phyloP scores from a whole-genome alignment of 192 early-diverging fungal genomes.

The Rhizoclosmatium globosum region DNA sequence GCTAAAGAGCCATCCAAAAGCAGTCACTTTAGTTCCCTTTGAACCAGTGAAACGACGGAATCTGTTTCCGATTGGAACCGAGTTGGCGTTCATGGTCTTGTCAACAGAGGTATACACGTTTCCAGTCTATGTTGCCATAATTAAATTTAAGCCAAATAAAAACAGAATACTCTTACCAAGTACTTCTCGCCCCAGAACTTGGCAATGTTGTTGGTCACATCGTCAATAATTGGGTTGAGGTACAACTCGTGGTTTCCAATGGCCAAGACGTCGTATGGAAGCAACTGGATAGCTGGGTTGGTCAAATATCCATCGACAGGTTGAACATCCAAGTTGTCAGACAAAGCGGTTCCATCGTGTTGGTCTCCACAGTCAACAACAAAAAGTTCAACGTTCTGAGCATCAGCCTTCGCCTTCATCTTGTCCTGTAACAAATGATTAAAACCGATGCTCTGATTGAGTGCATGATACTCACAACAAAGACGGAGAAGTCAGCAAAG shows the following conservation, averaged over 20 bases:
- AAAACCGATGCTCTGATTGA: too few relatives aligned
- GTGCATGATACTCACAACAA: too few relatives aligned
- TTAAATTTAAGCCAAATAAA: too few relatives aligned
- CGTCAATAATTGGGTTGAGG: slow-evolving; percentile 34
- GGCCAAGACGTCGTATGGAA: slow-evolving; percentile 49
- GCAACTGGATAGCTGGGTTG: slow-evolving; percentile 41
- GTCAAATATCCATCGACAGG: slow-evolving; percentile 26
- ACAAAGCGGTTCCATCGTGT: slow-evolving; percentile 45
- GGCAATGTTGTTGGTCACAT: slow-evolving; percentile 35
- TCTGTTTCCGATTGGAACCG: slow-evolving; percentile 23
- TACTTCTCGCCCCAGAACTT: slow-evolving; percentile 35
- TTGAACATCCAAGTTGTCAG: not conserved
- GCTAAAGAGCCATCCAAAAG: slow-evolving; percentile 60
- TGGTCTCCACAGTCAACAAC: slow-evolving; percentile 62
- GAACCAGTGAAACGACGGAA: slow-evolving; percentile 45
- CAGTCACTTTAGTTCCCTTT: slow-evolving; percentile 57
- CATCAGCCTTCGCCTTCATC: slow-evolving; percentile 57
- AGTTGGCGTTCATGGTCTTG: too few relatives aligned
- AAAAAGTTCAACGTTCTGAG: slow-evolving; percentile 58
- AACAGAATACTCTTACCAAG: too few relatives aligned
- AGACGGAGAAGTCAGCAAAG: slow-evolving; percentile 63
- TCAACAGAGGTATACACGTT: slow-evolving; percentile 46
- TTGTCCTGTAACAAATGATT: too few relatives aligned
- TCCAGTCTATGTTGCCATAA: too few relatives aligned
- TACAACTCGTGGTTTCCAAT: slow-evolving; percentile 56